Evolutionary conservation across 331 rosid genomes (phyloP), one percentile per base, ranked within the genome.

Genomic region (Cydonia oblonga): DNA sequence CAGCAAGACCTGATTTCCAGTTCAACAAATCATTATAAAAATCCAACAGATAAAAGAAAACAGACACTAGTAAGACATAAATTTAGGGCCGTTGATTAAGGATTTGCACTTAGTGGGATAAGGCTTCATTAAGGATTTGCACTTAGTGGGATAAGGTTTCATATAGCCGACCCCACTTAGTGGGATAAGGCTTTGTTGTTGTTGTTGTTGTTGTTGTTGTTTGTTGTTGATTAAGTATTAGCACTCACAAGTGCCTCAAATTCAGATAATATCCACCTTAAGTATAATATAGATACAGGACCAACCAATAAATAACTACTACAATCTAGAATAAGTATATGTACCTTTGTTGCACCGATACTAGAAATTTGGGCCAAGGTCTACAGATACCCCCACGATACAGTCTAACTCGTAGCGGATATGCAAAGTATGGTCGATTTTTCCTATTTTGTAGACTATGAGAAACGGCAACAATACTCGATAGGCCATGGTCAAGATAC

Each of bases 1-100:
- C 99, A 19, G 85, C 95, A 81, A 95, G 90, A 80, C 99, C 99
- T 95, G 90, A 81, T 80, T 64, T 33, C 75, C 61, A 79, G 70
- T 61, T 76, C 56, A 51, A 76, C 69, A 49, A 68, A 22, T 69
- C 58, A 64, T 76, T 64, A 64, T 76, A 71, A 79, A 33, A 77
- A 64, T 72, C 70, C 67, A 28, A 66, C 25, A 35, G 59, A 71
- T 56, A 44, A 19, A 62, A 75, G 38, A 72, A 52, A 56, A 16
- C 13, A 63, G 1, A 5, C 11, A 65, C 15, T n/a, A 19, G 19
- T 12, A 56, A 15, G 19, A 25, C 30, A 66, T 67, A 38, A 42
- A 57, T 7, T 24, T 3, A n/a, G 4, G 19, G 49, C 5, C 0
- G 46, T 40, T 40, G 46, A 40, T 40, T 10, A 40, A 40, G 46